Evolutionary conservation across 257 asterid genomes (phyloP).

Genomic region (Euphrasia confusa): DNA sequence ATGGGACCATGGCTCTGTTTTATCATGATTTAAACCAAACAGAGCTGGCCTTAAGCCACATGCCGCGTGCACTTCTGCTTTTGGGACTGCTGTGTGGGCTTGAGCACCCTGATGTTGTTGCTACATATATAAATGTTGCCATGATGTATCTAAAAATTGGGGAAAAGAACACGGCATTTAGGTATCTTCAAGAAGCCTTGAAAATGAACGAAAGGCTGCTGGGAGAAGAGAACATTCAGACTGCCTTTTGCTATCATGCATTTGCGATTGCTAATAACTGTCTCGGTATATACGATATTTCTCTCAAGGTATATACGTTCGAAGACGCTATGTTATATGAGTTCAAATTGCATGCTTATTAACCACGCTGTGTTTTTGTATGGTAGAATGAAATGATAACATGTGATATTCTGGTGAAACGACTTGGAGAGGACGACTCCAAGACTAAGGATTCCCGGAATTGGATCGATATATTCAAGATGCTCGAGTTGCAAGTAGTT

Average conservation of each 20-base stretch:
- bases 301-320: constrained; percentile 59
- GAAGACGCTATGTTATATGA: not conserved
- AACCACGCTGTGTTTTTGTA: constrained; percentile 9
- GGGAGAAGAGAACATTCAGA: constrained; percentile 85
- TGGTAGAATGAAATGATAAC: constrained; percentile 93
- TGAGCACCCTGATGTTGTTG: constrained; percentile 92
- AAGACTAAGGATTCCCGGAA: constrained; percentile 85
- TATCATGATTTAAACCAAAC: constrained; percentile 96
- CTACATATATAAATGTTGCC: constrained; percentile 88
- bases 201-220: constrained; percentile 74
- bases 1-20: constrained; percentile 96
- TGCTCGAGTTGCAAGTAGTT: constrained; percentile 73
- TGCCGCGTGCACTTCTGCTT: constrained; percentile 84
- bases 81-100: constrained; percentile 75
- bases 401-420: constrained; percentile 84
- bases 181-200: constrained; percentile 89
- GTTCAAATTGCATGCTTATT: not conserved
- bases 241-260: constrained; percentile 97
- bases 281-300: constrained; percentile 87
- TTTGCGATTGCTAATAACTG: constrained; percentile 83
- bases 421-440: constrained; percentile 94
- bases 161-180: constrained; percentile 78
- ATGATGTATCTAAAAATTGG: constrained; percentile 95
- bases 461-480: constrained; percentile 91
- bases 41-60: constrained; percentile 88